Base-by-base conservation (phyloP, 208 protist genomes). In the Acanthamoeba castellanii region DNA sequence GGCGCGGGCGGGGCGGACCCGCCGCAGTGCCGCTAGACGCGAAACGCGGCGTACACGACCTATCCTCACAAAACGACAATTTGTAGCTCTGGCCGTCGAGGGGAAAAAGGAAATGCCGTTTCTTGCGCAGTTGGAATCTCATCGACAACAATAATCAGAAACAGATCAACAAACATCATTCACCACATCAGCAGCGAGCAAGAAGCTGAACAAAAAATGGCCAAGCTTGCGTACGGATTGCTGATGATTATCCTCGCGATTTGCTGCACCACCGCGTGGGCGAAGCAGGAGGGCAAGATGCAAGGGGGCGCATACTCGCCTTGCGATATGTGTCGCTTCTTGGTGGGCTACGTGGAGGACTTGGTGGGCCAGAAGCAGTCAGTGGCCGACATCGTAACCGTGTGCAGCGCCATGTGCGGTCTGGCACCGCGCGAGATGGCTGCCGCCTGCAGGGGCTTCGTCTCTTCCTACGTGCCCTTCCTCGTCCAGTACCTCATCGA, bases 401-500 rank as follows among this genome's bases (percentile, higher is more conserved):
- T 52, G 34, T 74, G 27, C 87, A 27, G 27, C 20, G 47, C 87
- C 59, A 74, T 76, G 87, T 92, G 87, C 59, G 30, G 9, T 8
- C 18, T 92, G 5, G 42, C 32, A 5, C 87, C 87, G 6, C 47
- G 45, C 59, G 66, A 95, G 22, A 92, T 88, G 94, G 72, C 3
- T 30, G 42, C 52, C 4, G 84, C 64, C 30, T 88, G 94, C 45
- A 78, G 64, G 66, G 94, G 94, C 66, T 95, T 95, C 70, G 88
- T 95, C 34, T 55, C 84, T 30, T 0, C 32, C 45, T 90, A 95
- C 61, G 66, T 92, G 45, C 47, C 78, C 27, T 45, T 68, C 32
- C 18, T 95, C 22, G 16, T 95, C 34, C 55, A 42, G 20, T 82
- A 59, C 32, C 11, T 68, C 20, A 34, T 92, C n/a, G 42, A 64